These are phyloP conservation scores for Colletotrichum destructivum DNA, from an alignment of 2,329 filamentous ascomycete genomes.

Conservation along the genomic window DNA sequence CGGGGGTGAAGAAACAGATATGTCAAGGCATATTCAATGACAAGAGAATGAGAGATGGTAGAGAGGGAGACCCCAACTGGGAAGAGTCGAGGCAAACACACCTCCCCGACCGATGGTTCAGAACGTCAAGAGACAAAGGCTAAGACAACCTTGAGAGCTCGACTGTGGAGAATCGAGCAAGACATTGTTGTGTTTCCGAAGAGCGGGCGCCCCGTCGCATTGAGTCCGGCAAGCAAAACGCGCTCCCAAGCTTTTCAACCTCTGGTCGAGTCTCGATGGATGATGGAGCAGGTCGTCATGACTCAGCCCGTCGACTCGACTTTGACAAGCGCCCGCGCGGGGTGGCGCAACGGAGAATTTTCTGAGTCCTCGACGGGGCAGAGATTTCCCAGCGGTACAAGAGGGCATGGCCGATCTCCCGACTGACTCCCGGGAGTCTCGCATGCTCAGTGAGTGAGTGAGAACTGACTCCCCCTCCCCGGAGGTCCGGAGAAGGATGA, in stretches of 20 bases:
- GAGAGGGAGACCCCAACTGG: too few relatives aligned
- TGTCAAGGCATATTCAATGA: too few relatives aligned
- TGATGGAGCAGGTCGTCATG: background rate
- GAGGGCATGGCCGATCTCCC: too few relatives aligned
- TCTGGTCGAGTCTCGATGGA: background rate
- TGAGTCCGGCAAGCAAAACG: background rate
- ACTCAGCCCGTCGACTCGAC: too few relatives aligned
- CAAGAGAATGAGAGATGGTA: too few relatives aligned
- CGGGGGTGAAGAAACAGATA: too few relatives aligned
- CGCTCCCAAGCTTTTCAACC: too few relatives aligned
- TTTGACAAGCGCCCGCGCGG: background rate
- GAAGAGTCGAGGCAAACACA: background rate
- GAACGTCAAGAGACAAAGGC: too few relatives aligned
- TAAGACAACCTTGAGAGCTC: background rate
- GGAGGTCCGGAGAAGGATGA: background rate
- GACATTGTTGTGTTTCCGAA: background rate
- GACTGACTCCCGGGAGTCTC: background rate
- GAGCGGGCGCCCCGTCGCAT: background rate
- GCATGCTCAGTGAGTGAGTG: too few relatives aligned
- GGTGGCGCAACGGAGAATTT: background rate
- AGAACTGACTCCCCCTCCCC: background rate
- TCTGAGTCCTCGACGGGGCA: too few relatives aligned
- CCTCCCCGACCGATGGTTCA: too few relatives aligned
- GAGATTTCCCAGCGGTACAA: background rate
- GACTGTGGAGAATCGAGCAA: background rate